Conservation (phyloP, 805 yeast species). For the Vanderwaltozyma verrucispora region DNA sequence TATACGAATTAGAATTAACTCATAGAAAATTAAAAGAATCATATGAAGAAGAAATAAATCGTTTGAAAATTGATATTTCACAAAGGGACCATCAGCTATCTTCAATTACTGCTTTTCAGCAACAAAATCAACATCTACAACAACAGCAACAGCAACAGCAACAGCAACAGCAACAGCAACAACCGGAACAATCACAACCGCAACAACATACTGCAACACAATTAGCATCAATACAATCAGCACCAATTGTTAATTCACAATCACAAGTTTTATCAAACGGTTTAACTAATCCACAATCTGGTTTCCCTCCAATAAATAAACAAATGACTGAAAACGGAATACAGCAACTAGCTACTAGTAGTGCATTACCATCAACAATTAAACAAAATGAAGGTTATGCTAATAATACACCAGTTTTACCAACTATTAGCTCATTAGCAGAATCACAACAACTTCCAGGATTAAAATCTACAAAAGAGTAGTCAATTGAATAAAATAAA, state of each 20-base stretch:
- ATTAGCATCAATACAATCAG: slow-evolving; percentile 9
- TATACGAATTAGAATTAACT: slow-evolving; percentile 86
- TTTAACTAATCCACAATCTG: slow-evolving; percentile 1
- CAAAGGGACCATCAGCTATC: slow-evolving; percentile 54
- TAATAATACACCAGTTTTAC: not conserved
- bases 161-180: slow-evolving; percentile 2
- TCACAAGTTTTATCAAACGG: slow-evolving; percentile 2
- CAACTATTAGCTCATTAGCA: slow-evolving; percentile 1
- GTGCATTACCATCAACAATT: not conserved
- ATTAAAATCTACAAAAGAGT: no score
- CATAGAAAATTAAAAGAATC: slow-evolving; percentile 93
- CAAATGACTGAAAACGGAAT: not conserved
- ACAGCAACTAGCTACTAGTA: not conserved
- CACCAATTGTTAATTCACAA: slow-evolving; percentile 13
- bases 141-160: slow-evolving; percentile 12
- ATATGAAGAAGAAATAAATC: slow-evolving; percentile 83
- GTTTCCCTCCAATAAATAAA: not conserved
- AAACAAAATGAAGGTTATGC: not conserved
- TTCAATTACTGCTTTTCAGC: slow-evolving; percentile 8
- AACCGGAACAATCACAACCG: slow-evolving; percentile 1
- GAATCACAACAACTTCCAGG: no score
- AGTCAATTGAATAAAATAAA: not conserved
- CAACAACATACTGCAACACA: slow-evolving; percentile 17
- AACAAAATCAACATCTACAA: slow-evolving; percentile 21
- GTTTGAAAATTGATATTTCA: slow-evolving; percentile 80